These are phyloP conservation scores for Agarophyton chilense DNA, from an alignment of 23 red algal species.

Conservation along the genomic window DNA sequence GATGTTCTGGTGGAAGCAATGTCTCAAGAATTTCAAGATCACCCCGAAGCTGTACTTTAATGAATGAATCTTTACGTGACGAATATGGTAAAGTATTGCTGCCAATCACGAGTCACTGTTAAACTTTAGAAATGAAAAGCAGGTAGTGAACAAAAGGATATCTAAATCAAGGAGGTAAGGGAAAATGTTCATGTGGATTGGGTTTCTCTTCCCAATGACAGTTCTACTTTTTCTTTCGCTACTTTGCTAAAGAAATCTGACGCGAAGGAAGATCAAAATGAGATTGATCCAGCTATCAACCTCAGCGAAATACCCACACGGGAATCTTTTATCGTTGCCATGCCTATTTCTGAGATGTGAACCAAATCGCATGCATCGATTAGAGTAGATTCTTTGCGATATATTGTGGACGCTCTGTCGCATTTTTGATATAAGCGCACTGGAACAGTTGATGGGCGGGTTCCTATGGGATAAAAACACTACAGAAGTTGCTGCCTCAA, in stretches of 20 bases:
- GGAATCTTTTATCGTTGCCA: not conserved
- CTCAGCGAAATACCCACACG: not conserved
- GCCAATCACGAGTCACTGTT: too few species aligned
- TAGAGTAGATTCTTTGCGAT: not conserved
- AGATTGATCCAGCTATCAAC: not conserved
- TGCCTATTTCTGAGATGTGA: not conserved
- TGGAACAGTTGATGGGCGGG: constrained; percentile 67
- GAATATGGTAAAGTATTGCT: not conserved
- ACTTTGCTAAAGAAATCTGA: not conserved
- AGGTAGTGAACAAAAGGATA: not conserved
- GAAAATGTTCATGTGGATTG: not conserved
- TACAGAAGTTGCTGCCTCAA: not conserved
- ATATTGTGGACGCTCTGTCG: constrained; percentile 61
- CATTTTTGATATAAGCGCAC: constrained; percentile 73
- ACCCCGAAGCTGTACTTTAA: not conserved
- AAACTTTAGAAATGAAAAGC: not conserved
- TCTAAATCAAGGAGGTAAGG: not conserved
- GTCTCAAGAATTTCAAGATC: not conserved
- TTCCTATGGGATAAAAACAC: constrained; percentile 42
- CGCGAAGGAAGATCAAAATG: not conserved
- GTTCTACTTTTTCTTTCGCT: not conserved
- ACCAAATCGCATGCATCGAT: not conserved
- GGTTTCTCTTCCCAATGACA: not conserved
- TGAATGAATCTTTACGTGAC: constrained; percentile 5
- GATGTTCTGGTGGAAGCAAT: constrained; percentile 5